These are phyloP conservation scores for Farysia itapuensis DNA, from an alignment of 1,284 basidiomycete genomes.

Conservation along the genomic window DNA sequence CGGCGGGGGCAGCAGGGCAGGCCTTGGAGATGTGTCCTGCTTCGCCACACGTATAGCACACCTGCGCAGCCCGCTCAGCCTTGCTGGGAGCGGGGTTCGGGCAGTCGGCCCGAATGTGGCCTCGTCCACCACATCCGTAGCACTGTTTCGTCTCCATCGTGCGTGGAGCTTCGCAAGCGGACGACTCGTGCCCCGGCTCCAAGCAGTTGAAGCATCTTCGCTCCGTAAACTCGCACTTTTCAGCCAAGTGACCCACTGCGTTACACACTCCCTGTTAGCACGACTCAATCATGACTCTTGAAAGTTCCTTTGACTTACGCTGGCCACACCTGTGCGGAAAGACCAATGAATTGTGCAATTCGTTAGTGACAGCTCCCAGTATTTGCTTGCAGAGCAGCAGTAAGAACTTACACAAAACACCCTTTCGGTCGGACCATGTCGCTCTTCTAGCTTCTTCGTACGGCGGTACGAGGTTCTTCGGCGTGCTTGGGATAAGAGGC, in stretches of 20 bases:
- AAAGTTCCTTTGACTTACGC: conserved; percentile 10
- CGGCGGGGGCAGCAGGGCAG: conserved; percentile 2
- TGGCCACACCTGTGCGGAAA: conserved; percentile 37
- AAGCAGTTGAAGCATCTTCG: conserved; percentile 45
- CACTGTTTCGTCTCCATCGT: conserved; percentile 39
- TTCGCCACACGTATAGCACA: conserved; percentile 16
- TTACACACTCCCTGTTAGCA: too few relatives aligned
- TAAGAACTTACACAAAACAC: conserved; percentile 23
- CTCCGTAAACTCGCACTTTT: conserved; percentile 36
- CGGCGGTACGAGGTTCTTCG: too few relatives aligned
- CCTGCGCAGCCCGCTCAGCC: background rate
- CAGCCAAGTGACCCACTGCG: conserved; percentile 43
- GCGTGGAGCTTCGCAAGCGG: conserved; percentile 24
- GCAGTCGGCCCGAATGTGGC: conserved; percentile 35
- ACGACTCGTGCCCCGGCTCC: conserved; percentile 32
- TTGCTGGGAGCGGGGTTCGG: conserved; percentile 3
- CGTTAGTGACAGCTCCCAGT: background rate
- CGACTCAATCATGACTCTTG: background rate
- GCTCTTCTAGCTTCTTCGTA: too few relatives aligned
- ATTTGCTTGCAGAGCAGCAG: background rate
- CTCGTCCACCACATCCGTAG: conserved; percentile 36
- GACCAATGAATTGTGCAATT: too few relatives aligned
- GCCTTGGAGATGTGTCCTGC: conserved; percentile 11
- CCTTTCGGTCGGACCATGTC: too few relatives aligned
- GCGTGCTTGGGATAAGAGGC: too few relatives aligned